Percentiles rank a stretch among this genome's conserved stretches.
phyloP scores from a whole-genome alignment of 164 flowering plant genomes.

The Euptelea pleiosperma region DNA sequence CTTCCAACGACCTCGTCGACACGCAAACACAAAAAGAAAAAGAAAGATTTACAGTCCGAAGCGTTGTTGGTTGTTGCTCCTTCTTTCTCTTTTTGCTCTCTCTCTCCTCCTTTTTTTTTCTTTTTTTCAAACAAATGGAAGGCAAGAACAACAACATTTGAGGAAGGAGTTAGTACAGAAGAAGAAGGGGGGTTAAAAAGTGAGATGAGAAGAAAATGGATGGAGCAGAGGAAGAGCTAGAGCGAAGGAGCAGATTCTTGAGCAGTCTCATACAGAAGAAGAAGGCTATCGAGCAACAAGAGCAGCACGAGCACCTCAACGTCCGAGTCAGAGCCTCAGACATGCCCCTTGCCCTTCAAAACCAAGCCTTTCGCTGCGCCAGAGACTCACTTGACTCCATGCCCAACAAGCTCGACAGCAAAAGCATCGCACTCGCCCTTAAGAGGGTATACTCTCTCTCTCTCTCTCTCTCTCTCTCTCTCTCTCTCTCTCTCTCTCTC shows the following conservation, averaged over 20 bases:
- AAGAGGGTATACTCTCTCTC: slow-evolving; percentile 52
- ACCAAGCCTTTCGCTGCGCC: slow-evolving; percentile 65
- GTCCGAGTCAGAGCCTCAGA: slow-evolving; percentile 80
- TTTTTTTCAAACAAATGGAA: not conserved
- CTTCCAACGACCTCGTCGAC: too few species aligned
- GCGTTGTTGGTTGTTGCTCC: too few species aligned
- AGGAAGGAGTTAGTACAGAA: not conserved
- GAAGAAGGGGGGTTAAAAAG: not conserved
- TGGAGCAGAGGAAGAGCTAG: slow-evolving; percentile 77
- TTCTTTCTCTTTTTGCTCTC: not conserved
- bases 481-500: not conserved
- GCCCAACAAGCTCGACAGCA: slow-evolving; percentile 78
- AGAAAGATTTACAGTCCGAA: too few species aligned
- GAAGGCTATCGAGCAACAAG: slow-evolving; percentile 54
- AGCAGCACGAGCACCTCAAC: slow-evolving; percentile 41
- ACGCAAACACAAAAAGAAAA: too few species aligned
- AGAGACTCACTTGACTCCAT: slow-evolving; percentile 61
- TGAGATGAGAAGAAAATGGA: slow-evolving; percentile 40
- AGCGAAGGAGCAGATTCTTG: slow-evolving; percentile 81
- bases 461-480: not conserved
- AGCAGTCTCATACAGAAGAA: slow-evolving; percentile 78
- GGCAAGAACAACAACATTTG: not conserved
- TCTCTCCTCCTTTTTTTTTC: not conserved
- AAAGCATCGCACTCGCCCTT: slow-evolving; percentile 84
- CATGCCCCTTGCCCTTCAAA: slow-evolving; percentile 70